Conservation (phyloP, 83 land plant genomes). For the Isoetes engelmannii region DNA sequence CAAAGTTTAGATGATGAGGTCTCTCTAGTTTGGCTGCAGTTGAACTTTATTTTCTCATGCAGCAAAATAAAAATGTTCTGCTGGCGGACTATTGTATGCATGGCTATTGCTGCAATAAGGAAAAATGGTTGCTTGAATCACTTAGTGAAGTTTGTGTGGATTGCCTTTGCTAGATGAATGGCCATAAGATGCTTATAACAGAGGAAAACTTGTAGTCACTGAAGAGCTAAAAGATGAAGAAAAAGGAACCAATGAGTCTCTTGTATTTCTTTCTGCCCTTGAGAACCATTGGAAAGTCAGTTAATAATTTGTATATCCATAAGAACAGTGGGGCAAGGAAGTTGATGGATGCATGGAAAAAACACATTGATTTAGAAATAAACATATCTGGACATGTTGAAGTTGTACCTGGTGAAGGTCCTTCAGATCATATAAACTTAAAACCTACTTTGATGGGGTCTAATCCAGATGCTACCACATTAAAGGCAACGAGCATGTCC, state of each 20-base stretch:
- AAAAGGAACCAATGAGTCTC: neutral
- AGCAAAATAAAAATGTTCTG: neutral
- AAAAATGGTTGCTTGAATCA: neutral
- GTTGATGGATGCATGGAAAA: neutral
- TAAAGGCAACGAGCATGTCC: neutral
- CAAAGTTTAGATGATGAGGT: neutral
- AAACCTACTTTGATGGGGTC: neutral
- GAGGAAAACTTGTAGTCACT: neutral
- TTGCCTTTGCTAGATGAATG: neutral
- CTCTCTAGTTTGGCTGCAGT: neutral
- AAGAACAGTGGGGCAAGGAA: neutral
- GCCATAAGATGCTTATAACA: neutral
- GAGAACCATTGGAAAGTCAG: neutral
- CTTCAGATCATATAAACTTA: neutral
- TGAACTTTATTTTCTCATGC: neutral
- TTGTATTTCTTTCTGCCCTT: neutral
- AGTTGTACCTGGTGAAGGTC: neutral
- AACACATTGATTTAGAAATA: neutral
- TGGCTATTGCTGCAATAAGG: neutral
- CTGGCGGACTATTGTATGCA: neutral
- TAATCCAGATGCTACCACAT: neutral
- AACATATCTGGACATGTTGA: neutral
- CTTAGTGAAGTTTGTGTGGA: neutral
- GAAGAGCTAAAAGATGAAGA: neutral
- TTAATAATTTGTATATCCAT: neutral